Evolutionary conservation across 805 yeast species (phyloP).

Genomic region (Naumovozyma castellii): DNA sequence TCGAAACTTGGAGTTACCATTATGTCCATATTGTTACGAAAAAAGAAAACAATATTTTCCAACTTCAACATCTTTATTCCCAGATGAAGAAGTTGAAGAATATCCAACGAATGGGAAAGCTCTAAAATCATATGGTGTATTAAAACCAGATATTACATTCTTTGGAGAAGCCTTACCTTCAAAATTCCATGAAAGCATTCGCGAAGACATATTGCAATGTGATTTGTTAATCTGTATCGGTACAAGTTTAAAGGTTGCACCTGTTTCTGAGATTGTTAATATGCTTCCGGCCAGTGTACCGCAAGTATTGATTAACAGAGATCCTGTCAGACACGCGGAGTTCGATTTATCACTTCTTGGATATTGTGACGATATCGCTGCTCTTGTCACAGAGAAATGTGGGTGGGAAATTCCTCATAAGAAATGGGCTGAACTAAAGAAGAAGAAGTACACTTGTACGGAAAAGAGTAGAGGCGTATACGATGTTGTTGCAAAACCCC

Average conservation of each 20-base stretch:
- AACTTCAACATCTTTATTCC: conserved; percentile 1
- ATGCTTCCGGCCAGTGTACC: conserved; percentile 65
- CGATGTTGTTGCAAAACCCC: conserved; percentile 13
- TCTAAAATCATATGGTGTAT: conserved; percentile 58
- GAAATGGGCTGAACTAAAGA: conserved; percentile 32
- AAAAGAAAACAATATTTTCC: conserved; percentile 33
- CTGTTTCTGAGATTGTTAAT: conserved; percentile 82
- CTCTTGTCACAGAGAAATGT: conserved; percentile 47
- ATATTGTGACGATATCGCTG: conserved; percentile 73
- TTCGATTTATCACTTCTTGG: conserved; percentile 76
- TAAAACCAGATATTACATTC: conserved; percentile 89
- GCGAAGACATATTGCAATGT: conserved; percentile 54
- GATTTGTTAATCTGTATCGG: conserved; percentile 81
- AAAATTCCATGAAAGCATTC: conserved; percentile 50
- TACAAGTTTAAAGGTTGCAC: conserved; percentile 85
- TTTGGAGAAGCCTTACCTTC: conserved; percentile 80
- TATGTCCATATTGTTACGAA: conserved; percentile 57
- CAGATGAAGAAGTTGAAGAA: conserved; percentile 7
- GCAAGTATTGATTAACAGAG: conserved; percentile 69
- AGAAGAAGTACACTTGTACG: conserved; percentile 12
- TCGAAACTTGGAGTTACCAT: conserved; percentile 49
- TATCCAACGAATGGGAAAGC: conserved; percentile 5
- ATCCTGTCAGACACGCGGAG: conserved; percentile 63
- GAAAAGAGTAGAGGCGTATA: conserved; percentile 27
- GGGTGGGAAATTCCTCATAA: conserved; percentile 54